phyloP scores from a whole-genome alignment of 257 asterid genomes.

The Nicotiana obtusifolia region DNA sequence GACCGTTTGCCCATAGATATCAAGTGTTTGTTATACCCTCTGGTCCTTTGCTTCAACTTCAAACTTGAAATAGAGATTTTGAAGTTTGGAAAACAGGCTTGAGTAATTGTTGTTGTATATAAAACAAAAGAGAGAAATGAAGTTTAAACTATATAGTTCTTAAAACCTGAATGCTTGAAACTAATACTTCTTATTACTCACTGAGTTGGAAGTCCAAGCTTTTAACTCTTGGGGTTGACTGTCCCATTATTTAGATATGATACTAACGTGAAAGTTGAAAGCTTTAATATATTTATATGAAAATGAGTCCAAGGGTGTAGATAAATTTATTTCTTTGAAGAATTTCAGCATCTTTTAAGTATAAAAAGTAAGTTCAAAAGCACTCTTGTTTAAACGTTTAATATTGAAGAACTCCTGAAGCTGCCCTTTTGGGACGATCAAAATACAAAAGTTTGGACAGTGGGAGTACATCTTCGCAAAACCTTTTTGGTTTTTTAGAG shows the following conservation, averaged over 20 bases:
- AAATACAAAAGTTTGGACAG: not conserved
- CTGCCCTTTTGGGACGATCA: not conserved
- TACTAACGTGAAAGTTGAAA: not conserved
- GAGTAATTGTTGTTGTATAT: too few species aligned
- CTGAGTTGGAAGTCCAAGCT: not conserved
- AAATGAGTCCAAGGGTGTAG: not conserved
- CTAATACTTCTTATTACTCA: not conserved
- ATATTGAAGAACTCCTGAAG: not conserved
- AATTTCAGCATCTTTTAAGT: not conserved
- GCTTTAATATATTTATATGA: not conserved
- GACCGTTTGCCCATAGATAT: too few species aligned
- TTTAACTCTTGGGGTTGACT: not conserved
- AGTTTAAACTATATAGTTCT: not conserved
- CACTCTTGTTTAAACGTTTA: not conserved
- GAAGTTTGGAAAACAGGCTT: too few species aligned
- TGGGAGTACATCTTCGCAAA: not conserved
- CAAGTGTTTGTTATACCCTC: too few species aligned
- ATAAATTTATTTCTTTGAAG: not conserved
- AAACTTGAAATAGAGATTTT: too few species aligned
- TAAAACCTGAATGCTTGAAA: not conserved
- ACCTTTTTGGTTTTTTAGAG: not conserved
- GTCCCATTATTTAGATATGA: not conserved
- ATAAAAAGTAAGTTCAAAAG: not conserved
- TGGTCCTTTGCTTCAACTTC: too few species aligned
- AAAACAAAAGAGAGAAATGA: too few species aligned